These are phyloP conservation scores for Aspergillus sp. DNA, from an alignment of 2,329 filamentous ascomycete species.

Conservation along the genomic window DNA sequence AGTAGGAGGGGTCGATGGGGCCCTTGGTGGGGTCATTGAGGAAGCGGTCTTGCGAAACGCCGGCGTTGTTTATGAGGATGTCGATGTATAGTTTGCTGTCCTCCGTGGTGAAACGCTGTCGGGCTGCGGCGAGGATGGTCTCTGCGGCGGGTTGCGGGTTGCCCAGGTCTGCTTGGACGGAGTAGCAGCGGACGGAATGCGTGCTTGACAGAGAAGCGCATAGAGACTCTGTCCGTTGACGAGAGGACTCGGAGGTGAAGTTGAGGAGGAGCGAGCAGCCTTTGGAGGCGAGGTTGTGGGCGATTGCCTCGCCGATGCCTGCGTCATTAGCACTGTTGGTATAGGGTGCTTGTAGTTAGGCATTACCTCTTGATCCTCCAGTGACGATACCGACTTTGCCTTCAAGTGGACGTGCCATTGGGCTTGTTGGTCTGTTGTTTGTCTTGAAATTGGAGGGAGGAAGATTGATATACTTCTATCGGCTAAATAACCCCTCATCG, in stretches of 20 bases:
- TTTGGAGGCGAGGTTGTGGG: conserved; percentile 63
- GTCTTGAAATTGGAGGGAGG: neutral
- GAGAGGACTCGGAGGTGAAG: conserved; percentile 59
- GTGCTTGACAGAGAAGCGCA: conserved; percentile 47
- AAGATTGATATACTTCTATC: neutral
- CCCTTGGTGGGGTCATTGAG: conserved; percentile 59
- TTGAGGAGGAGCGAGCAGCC: conserved; percentile 62
- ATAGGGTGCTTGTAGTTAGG: conserved; percentile 1
- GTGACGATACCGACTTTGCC: conserved; percentile 74
- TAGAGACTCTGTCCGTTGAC: conserved; percentile 45
- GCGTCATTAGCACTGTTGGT: conserved; percentile 3
- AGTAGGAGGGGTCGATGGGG: conserved; percentile 54
- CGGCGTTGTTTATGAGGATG: conserved; percentile 83
- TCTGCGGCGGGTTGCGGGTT: conserved; percentile 50
- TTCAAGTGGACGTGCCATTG: conserved; percentile 43
- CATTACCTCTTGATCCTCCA: conserved; percentile 64
- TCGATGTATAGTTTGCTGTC: conserved; percentile 58
- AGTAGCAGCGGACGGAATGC: conserved; percentile 53
- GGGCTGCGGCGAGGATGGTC: conserved; percentile 50
- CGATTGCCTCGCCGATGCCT: conserved; percentile 68
- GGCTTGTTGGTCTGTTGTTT: neutral
- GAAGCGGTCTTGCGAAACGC: conserved; percentile 44
- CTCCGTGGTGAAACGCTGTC: conserved; percentile 47
- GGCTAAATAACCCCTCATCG: no score
- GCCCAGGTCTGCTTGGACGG: conserved; percentile 65